Evolutionary conservation across 2,329 filamentous ascomycete species (phyloP).

Genomic region (Curvularia spicifera): DNA sequence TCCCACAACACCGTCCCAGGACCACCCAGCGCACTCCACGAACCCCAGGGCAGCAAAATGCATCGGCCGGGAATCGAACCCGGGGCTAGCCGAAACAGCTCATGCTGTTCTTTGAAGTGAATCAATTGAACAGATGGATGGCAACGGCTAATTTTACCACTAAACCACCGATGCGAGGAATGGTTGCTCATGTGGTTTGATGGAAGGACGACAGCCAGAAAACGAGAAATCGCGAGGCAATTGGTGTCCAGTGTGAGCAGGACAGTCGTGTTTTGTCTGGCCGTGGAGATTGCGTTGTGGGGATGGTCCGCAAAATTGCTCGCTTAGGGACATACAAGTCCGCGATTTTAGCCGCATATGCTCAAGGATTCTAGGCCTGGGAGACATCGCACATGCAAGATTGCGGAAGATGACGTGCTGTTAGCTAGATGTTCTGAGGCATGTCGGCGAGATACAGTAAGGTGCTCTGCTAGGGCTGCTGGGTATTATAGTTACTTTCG

Average conservation of each 20-base stretch:
- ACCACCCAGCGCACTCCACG: background rate
- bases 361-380: background rate
- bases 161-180: conserved; percentile 22
- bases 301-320: conserved; percentile 5
- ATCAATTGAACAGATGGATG: conserved; percentile 4
- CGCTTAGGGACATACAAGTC: conserved; percentile 2
- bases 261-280: too few species aligned
- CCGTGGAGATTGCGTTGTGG: background rate
- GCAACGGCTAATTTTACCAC: conserved; percentile 26
- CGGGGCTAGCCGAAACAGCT: conserved; percentile 20
- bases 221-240: background rate
- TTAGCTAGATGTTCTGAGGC: background rate
- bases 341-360: background rate
- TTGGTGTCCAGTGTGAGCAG: background rate
- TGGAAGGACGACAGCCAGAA: background rate
- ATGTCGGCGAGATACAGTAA: background rate
- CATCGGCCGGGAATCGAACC: conserved; percentile 16
- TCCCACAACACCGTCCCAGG: background rate
- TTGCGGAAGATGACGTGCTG: background rate
- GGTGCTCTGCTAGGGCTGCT: background rate
- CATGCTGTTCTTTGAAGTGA: background rate
- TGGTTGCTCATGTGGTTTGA: conserved; percentile 4
- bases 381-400: background rate
- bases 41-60: background rate
- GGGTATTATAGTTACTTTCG: background rate